Conservation (phyloP, 148 eudicot species). For the Rhododendron simsii region DNA sequence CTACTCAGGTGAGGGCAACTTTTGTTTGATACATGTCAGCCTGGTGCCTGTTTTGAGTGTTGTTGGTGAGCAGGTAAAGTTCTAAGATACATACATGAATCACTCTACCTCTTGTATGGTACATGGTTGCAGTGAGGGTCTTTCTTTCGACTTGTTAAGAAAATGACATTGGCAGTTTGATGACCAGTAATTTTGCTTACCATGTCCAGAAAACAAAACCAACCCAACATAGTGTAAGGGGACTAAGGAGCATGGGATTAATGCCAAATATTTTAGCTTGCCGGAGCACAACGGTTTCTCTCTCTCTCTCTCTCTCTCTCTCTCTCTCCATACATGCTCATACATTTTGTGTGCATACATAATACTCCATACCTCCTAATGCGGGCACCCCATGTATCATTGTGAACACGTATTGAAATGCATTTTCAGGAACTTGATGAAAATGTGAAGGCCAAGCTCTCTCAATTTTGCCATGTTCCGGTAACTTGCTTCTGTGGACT, state of each 20-base stretch:
- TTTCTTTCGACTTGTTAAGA: neutral
- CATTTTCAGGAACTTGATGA: conserved; percentile 64
- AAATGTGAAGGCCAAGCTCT: conserved; percentile 73
- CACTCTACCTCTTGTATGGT: neutral
- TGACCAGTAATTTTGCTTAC: conserved; percentile 12
- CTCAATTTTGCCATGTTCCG: conserved; percentile 94
- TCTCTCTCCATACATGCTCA: conserved; percentile 1
- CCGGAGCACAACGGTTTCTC: conserved; percentile 74
- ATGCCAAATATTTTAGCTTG: conserved; percentile 87
- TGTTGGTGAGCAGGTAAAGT: conserved; percentile 92
- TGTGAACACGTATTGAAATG: neutral
- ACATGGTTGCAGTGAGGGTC: neutral
- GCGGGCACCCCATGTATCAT: neutral
- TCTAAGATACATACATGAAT: neutral
- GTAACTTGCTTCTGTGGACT: conserved; percentile 24
- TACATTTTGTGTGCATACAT: neutral
- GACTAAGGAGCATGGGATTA: conserved; percentile 86
- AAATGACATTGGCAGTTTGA: neutral
- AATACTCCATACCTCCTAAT: neutral
- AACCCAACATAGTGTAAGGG: conserved; percentile 94
- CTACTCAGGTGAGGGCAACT: conserved; percentile 73
- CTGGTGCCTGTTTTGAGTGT: conserved; percentile 88
- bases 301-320: conserved; percentile 29
- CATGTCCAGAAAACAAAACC: conserved; percentile 90
- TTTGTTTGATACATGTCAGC: conserved; percentile 95